Percentiles rank a stretch among this genome's conserved stretches.
phyloP scores from a whole-genome alignment of 495 filamentous ascomycete genomes.

The Usnea hakonensis region DNA sequence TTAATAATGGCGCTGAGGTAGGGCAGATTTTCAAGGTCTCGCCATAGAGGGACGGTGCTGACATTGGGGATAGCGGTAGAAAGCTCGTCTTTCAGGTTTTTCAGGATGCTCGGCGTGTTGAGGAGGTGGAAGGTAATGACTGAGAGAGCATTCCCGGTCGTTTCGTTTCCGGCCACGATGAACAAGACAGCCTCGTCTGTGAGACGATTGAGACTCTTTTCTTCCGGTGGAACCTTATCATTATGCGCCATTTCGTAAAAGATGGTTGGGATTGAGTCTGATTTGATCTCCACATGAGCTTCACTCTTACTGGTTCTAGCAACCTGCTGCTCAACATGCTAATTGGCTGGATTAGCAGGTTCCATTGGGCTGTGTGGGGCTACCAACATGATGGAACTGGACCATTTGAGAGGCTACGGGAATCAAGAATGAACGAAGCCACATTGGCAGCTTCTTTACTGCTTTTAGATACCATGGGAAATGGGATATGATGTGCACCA shows the following conservation, averaged over 20 bases:
- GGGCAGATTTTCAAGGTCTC: constrained; percentile 42
- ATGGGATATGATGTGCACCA: constrained; percentile 13
- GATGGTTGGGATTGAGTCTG: neutral
- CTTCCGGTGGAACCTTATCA: neutral
- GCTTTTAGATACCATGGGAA: constrained; percentile 1
- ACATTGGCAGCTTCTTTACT: neutral
- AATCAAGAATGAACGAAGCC: constrained; percentile 1
- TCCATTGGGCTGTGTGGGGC: neutral
- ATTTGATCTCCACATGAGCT: neutral
- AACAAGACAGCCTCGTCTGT: constrained; percentile 13
- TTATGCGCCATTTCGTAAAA: neutral
- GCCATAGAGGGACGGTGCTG: constrained; percentile 20
- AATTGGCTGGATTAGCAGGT: neutral
- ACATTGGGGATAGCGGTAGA: constrained; percentile 24
- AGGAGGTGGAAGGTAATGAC: constrained; percentile 32
- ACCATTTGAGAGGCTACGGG: neutral
- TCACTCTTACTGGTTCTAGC: neutral
- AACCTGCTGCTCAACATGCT: neutral
- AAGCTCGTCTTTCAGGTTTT: constrained; percentile 30
- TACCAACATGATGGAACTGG: neutral
- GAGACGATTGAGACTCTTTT: constrained; percentile 1
- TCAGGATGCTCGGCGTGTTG: constrained; percentile 19
- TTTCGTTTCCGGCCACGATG: constrained; percentile 38
- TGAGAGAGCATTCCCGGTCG: constrained; percentile 32
- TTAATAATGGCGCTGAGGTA: constrained; percentile 56